These are phyloP conservation scores for Colletotrichum spaethianum DNA, from an alignment of 2,329 filamentous ascomycete species.

Conservation along the genomic window DNA sequence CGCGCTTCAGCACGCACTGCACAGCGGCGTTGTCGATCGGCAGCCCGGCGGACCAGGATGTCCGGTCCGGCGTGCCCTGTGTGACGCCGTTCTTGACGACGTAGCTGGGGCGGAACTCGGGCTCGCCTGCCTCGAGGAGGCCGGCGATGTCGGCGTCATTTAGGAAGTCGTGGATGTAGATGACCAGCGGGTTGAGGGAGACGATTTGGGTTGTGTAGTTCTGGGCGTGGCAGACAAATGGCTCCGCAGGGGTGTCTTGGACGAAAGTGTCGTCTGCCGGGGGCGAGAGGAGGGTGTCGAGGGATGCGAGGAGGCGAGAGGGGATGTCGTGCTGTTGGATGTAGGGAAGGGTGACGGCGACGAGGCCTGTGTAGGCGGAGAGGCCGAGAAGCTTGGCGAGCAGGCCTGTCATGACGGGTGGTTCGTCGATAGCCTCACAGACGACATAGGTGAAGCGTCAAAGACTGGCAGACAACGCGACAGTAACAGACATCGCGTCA, in stretches of 20 bases:
- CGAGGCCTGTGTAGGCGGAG: slow-evolving; percentile 33
- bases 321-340: slow-evolving; percentile 20
- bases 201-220: slow-evolving; percentile 57
- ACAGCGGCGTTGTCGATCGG: slow-evolving; percentile 53
- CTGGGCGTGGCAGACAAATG: slow-evolving; percentile 48
- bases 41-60: slow-evolving; percentile 56
- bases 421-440: not conserved
- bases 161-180: slow-evolving; percentile 60
- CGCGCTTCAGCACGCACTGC: slow-evolving; percentile 54
- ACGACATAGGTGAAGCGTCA: not conserved
- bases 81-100: slow-evolving; percentile 53
- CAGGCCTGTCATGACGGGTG: slow-evolving; percentile 15
- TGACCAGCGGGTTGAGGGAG: slow-evolving; percentile 58
- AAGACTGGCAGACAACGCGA: not conserved
- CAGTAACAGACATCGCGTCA: not conserved
- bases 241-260: not conserved
- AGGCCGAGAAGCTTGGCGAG: slow-evolving; percentile 30
- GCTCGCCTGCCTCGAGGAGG: slow-evolving; percentile 53
- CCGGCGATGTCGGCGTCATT: slow-evolving; percentile 49
- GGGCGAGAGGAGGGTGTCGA: slow-evolving; percentile 1
- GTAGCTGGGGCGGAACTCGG: slow-evolving; percentile 53
- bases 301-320: not conserved
- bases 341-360: slow-evolving; percentile 30
- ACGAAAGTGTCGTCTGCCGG: not conserved
- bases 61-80: slow-evolving; percentile 53